Conservation (phyloP, 352 stramenopile genomes). For the Globisporangium paroecandrum region DNA sequence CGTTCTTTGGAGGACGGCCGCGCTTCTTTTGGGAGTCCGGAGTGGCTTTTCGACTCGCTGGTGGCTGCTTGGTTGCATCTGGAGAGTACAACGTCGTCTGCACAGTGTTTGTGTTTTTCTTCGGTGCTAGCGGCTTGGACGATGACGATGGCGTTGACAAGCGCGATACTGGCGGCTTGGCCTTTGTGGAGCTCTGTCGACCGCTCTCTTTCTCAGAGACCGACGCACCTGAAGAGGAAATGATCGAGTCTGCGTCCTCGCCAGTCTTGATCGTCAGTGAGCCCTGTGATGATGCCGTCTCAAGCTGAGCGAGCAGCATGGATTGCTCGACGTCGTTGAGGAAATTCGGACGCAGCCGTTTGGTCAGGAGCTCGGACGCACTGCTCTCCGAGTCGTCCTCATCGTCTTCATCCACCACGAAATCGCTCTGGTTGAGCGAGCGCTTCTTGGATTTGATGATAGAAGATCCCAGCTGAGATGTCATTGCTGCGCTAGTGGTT, state of each 20-base stretch:
- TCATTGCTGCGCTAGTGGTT: constrained; percentile 31
- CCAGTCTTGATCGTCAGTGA: constrained; percentile 13
- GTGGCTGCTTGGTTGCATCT: constrained; percentile 29
- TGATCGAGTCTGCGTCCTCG: constrained; percentile 14
- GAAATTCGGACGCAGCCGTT: constrained; percentile 54
- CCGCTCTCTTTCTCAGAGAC: constrained; percentile 13
- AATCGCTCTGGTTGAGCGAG: constrained; percentile 33
- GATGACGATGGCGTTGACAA: background rate
- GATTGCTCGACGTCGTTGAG: constrained; percentile 60
- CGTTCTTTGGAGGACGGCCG: constrained; percentile 23
- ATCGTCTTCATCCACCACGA: constrained; percentile 29
- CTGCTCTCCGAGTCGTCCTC: constrained; percentile 26
- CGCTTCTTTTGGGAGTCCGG: constrained; percentile 45
- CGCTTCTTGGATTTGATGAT: constrained; percentile 44
- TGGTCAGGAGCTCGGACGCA: constrained; percentile 26
- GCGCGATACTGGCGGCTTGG: constrained; percentile 5
- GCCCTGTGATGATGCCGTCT: constrained; percentile 24
- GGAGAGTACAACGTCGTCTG: constrained; percentile 45
- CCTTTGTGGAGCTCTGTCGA: background rate
- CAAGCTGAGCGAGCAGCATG: constrained; percentile 52
- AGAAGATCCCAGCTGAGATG: constrained; percentile 22
- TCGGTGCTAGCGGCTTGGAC: constrained; percentile 20
- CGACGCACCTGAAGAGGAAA: constrained; percentile 10
- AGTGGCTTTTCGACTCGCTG: constrained; percentile 25
- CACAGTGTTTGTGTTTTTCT: constrained; percentile 28